These are phyloP conservation scores for Pythium phragmiticola DNA, from an alignment of 352 stramenopile genomes.

Conservation along the genomic window DNA sequence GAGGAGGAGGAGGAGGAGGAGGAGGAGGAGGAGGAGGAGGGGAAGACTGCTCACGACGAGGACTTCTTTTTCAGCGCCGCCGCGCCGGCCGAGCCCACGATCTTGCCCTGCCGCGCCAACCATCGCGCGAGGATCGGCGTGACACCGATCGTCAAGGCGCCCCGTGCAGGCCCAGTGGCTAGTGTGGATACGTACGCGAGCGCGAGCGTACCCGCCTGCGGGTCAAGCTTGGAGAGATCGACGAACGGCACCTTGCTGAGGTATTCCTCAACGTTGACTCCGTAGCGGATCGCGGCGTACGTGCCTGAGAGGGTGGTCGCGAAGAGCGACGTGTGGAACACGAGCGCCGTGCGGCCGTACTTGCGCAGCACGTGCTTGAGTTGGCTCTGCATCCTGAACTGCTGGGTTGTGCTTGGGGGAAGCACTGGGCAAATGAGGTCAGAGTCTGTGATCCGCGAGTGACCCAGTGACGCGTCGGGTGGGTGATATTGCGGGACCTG, in stretches of 20 bases:
- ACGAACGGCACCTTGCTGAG: slow-evolving; percentile 69
- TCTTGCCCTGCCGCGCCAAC: slow-evolving; percentile 38
- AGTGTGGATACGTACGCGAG: slow-evolving; percentile 93
- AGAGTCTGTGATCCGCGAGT: too few species aligned
- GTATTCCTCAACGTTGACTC: slow-evolving; percentile 57
- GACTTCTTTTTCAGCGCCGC: slow-evolving; percentile 20
- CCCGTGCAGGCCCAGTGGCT: slow-evolving; percentile 70
- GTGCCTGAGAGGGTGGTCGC: slow-evolving; percentile 91
- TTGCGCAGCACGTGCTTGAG: slow-evolving; percentile 86
- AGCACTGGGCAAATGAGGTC: too few species aligned
- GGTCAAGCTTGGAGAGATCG: slow-evolving; percentile 65
- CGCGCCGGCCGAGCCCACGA: slow-evolving; percentile 20
- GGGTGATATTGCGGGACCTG: slow-evolving; percentile 10
- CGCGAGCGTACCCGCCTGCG: slow-evolving; percentile 60
- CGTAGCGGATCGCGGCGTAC: slow-evolving; percentile 67
- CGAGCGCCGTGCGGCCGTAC: slow-evolving; percentile 93
- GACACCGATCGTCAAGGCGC: slow-evolving; percentile 69
- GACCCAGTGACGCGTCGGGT: not conserved
- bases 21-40: not conserved
- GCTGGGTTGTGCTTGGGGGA: not conserved
- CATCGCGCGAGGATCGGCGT: slow-evolving; percentile 71
- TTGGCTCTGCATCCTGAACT: slow-evolving; percentile 10
- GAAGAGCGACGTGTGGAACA: slow-evolving; percentile 93
- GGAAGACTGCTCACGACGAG: not conserved
- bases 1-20: too few species aligned